Percentiles rank a stretch among this genome's conserved stretches.
These are phyloP conservation scores for Ogataea trehalophila DNA, from an alignment of 805 yeast genomes.

Conservation along the genomic window DNA sequence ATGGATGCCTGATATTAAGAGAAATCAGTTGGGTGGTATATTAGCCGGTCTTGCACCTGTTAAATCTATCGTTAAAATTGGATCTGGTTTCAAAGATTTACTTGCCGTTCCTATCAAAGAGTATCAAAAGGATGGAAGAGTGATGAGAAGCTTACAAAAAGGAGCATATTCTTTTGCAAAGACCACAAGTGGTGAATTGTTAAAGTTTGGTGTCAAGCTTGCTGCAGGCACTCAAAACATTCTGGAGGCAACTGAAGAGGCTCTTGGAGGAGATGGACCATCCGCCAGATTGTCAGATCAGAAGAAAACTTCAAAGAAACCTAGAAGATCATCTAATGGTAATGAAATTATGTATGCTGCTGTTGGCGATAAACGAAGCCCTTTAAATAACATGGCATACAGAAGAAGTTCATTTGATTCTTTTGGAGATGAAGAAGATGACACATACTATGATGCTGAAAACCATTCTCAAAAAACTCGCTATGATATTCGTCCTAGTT, in stretches of 20 bases:
- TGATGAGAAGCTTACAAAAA: slow-evolving; percentile 65
- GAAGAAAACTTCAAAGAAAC: slow-evolving; percentile 3
- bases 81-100: slow-evolving; percentile 71
- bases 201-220: slow-evolving; percentile 76
- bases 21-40: slow-evolving; percentile 76
- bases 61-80: slow-evolving; percentile 68
- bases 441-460: slow-evolving; percentile 14
- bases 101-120: slow-evolving; percentile 71
- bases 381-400: slow-evolving; percentile 10
- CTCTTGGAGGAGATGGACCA: slow-evolving; percentile 70
- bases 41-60: slow-evolving; percentile 83
- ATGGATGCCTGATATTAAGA: slow-evolving; percentile 86
- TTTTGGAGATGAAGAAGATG: slow-evolving; percentile 25
- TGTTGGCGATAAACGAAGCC: slow-evolving; percentile 7
- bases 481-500: not conserved
- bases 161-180: slow-evolving; percentile 72
- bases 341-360: slow-evolving; percentile 10
- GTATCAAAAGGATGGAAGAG: slow-evolving; percentile 65
- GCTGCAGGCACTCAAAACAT: slow-evolving; percentile 85
- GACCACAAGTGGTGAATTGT: slow-evolving; percentile 73
- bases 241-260: slow-evolving; percentile 74
- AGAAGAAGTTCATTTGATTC: slow-evolving; percentile 24
- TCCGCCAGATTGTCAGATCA: slow-evolving; percentile 30
- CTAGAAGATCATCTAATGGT: slow-evolving; percentile 9
- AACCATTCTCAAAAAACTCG: slow-evolving; percentile 25